Evolutionary conservation across 768 basidiomycete genomes (phyloP).

Genomic region (Cubamyces sp.): DNA sequence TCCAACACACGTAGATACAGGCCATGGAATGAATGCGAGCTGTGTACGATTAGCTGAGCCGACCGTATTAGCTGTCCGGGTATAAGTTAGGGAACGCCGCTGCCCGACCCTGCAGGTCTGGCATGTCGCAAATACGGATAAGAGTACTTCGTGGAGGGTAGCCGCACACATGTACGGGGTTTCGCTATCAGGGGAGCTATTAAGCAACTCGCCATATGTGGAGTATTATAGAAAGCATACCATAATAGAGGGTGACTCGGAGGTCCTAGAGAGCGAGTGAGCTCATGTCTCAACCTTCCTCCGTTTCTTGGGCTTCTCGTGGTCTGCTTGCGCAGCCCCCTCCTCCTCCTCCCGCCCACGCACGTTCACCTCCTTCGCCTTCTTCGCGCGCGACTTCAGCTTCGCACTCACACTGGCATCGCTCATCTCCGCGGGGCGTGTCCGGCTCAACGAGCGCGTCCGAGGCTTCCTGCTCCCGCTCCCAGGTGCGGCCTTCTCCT

Average conservation of each 20-base stretch:
- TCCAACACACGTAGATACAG: not conserved
- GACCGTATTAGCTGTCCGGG: not conserved
- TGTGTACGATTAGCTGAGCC: not conserved
- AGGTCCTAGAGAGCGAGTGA: too few relatives aligned
- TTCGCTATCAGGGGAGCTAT: not conserved
- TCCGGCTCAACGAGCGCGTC: conserved; percentile 30
- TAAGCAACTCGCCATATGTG: too few relatives aligned
- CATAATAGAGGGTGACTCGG: not conserved
- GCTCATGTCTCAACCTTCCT: conserved; percentile 26
- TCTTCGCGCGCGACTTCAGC: conserved; percentile 19
- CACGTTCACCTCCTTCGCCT: conserved; percentile 20
- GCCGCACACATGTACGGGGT: too few relatives aligned
- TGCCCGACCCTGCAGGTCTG: conserved; percentile 3
- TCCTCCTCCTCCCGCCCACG: conserved; percentile 17
- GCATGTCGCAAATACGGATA: not conserved
- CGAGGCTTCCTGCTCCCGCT: conserved; percentile 12
- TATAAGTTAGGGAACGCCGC: conserved; percentile 3
- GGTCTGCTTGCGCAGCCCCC: conserved; percentile 20
- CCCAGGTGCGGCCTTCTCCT: conserved; percentile 12
- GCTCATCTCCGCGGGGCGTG: conserved; percentile 18
- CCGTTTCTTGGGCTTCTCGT: conserved; percentile 34
- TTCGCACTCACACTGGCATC: conserved; percentile 15
- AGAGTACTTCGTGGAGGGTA: not conserved
- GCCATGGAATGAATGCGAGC: conserved; percentile 4
- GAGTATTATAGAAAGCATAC: too few relatives aligned